phyloP scores from a whole-genome alignment of 805 yeast genomes.

The Ogataea sp. region DNA sequence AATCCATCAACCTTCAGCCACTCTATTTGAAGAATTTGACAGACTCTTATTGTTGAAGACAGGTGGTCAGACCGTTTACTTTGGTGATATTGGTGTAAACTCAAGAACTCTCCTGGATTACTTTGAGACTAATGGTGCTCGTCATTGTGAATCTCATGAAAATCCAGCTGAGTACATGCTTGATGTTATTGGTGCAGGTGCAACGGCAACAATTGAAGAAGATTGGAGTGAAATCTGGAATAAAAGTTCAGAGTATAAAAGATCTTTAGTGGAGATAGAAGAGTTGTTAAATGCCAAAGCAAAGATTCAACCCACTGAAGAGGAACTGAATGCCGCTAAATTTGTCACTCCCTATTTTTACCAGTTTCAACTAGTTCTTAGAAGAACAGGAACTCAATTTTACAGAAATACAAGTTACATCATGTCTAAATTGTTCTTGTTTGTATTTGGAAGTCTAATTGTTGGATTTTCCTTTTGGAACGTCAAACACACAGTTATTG shows the following conservation, averaged over 20 bases:
- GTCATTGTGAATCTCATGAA: slow-evolving; percentile 48
- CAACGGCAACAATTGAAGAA: slow-evolving; percentile 49
- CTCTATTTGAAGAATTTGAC: slow-evolving; percentile 35
- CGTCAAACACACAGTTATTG: slow-evolving; percentile 40
- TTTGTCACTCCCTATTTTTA: slow-evolving; percentile 41
- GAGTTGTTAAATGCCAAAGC: slow-evolving; percentile 15
- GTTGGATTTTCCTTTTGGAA: slow-evolving; percentile 57
- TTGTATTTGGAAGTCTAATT: slow-evolving; percentile 32
- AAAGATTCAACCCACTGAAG: slow-evolving; percentile 2
- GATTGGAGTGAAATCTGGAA: slow-evolving; percentile 65
- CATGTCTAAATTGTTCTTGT: slow-evolving; percentile 36
- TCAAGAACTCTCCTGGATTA: slow-evolving; percentile 34
- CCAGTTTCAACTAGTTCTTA: slow-evolving; percentile 26
- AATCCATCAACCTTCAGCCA: slow-evolving; percentile 43
- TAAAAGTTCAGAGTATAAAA: slow-evolving; percentile 19
- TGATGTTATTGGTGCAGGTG: slow-evolving; percentile 75
- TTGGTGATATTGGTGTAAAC: slow-evolving; percentile 44
- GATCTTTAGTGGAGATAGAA: slow-evolving; percentile 22
- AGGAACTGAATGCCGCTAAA: slow-evolving; percentile 2
- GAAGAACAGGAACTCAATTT: slow-evolving; percentile 31
- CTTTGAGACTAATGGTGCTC: slow-evolving; percentile 51
- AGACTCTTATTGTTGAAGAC: slow-evolving; percentile 35
- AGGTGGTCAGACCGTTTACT: slow-evolving; percentile 48
- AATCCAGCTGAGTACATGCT: slow-evolving; percentile 75
- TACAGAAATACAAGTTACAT: slow-evolving; percentile 44